Base-by-base conservation (phyloP, 108 stramenopile genomes). In the Craspedostauros australis region DNA sequence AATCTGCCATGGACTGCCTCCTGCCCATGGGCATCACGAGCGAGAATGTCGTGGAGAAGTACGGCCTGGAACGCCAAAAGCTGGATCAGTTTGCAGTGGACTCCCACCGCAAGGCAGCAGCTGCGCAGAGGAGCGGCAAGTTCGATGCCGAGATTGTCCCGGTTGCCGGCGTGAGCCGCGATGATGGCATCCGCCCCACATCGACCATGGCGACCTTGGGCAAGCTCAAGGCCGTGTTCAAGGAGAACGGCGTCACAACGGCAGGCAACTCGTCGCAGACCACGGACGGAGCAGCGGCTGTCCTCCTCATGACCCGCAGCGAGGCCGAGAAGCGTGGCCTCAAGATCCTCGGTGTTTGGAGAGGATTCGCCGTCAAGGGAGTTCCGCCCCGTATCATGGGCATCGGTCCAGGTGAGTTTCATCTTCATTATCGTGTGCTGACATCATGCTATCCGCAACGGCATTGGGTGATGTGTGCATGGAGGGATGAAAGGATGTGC, bases 11-110 rank as follows among this genome's bases (percentile, higher is more conserved):
- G 80, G 95, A 89, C 63, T 91, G 91, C 40, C 55, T 92, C n/a
- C 77, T 88, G 25, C 95, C 97, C 46, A 98, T 98, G 97, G 97
- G 97, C 0, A 62, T 91, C 15, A 98, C 97, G 3, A 86, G 84
- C 47, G 97, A 98, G 66, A 95, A 93, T 60, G 95, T 98, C 4
- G 79, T 91, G 0, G 60, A 73, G 20, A 62, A 76, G 50, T 96
- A 79, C 53, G 60, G 73, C 18, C 54, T 93, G 21, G 55, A 88
- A 28, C 65, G 86, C n/a, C 52, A 55, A 20, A 60, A 73, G 26
- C 63, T 95, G 70, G 97, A 98, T 72, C 51, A 64, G 44, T 94
- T 96, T 53, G 92, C 95, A 1, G 85, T 79, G 0, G 46, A 56
- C 60, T 87, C 87, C 12, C 97, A 98, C 61, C 49, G 64, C 42